Conservation (phyloP, 805 yeast genomes). For the Pichia heedii region DNA sequence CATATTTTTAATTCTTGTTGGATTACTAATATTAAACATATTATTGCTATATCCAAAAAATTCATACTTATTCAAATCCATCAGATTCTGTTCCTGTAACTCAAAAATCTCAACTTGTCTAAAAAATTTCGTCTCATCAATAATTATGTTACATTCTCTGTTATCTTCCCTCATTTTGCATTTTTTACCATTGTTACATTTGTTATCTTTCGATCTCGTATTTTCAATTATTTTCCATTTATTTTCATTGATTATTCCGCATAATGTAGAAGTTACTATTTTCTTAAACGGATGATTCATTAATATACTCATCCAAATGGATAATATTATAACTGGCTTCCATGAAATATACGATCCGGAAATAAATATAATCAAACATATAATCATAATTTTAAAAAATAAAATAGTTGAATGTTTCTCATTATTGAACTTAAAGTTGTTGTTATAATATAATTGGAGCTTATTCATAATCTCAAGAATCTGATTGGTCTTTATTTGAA, state of each 20-base stretch:
- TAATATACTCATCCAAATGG: conserved; percentile 48
- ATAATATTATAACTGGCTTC: conserved; percentile 44
- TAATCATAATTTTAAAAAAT: conserved; percentile 34
- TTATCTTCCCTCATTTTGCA: not conserved
- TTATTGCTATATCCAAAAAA: conserved; percentile 47
- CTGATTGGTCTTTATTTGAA: conserved; percentile 56
- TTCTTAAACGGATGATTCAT: conserved; percentile 50
- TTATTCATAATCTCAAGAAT: conserved; percentile 41
- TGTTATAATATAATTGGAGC: conserved; percentile 48
- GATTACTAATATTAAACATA: conserved; percentile 34
- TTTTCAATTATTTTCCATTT: not conserved
- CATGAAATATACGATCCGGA: conserved; percentile 54
- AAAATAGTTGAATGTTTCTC: conserved; percentile 57
- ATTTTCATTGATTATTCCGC: too few species aligned
- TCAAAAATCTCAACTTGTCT: conserved; percentile 71
- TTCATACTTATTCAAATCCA: conserved; percentile 49
- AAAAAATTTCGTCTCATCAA: conserved; percentile 60
- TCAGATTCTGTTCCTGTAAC: conserved; percentile 54
- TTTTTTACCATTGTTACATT: not conserved
- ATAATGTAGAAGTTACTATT: too few species aligned
- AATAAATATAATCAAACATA: conserved; percentile 33
- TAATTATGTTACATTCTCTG: conserved; percentile 26
- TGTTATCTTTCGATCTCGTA: too few species aligned
- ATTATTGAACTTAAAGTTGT: conserved; percentile 58
- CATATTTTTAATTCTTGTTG: conserved; percentile 28